phyloP scores from a whole-genome alignment of 352 stramenopile genomes.

The Globisporangium nunn region DNA sequence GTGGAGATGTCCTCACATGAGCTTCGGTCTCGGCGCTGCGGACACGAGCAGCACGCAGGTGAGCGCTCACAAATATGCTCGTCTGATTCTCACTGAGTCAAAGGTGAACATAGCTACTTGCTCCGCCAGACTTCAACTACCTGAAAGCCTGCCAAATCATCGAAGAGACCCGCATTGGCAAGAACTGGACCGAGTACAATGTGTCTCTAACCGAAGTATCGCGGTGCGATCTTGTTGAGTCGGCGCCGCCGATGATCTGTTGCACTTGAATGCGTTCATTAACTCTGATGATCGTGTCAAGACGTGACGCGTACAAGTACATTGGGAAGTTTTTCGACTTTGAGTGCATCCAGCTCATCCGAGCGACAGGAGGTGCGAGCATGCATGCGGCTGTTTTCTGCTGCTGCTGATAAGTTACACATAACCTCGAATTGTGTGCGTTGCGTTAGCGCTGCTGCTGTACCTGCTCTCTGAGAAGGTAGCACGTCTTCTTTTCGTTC shows the following conservation, averaged over 20 bases:
- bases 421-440: slow-evolving; percentile 1
- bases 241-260: background rate
- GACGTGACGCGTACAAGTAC: slow-evolving; percentile 56
- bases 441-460: slow-evolving; percentile 44
- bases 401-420: background rate
- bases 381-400: background rate
- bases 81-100: background rate
- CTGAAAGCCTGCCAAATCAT: slow-evolving; percentile 66
- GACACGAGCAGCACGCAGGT: slow-evolving; percentile 6
- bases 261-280: background rate
- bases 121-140: slow-evolving; percentile 66
- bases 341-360: slow-evolving; percentile 66
- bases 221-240: slow-evolving; percentile 6
- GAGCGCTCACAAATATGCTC: background rate
- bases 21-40: background rate
- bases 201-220: slow-evolving; percentile 19
- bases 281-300: slow-evolving; percentile 8
- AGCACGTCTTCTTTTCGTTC: background rate
- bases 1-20: background rate
- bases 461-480: slow-evolving; percentile 73
- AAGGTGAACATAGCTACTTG: background rate
- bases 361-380: slow-evolving; percentile 53
- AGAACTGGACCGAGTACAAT: slow-evolving; percentile 20
- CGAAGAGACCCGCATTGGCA: slow-evolving; percentile 53
- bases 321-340: slow-evolving; percentile 77